Percentiles rank a stretch among this genome's conserved stretches.
Conservation (phyloP, 2,329 filamentous ascomycete species). For the Beauveria sp. region DNA sequence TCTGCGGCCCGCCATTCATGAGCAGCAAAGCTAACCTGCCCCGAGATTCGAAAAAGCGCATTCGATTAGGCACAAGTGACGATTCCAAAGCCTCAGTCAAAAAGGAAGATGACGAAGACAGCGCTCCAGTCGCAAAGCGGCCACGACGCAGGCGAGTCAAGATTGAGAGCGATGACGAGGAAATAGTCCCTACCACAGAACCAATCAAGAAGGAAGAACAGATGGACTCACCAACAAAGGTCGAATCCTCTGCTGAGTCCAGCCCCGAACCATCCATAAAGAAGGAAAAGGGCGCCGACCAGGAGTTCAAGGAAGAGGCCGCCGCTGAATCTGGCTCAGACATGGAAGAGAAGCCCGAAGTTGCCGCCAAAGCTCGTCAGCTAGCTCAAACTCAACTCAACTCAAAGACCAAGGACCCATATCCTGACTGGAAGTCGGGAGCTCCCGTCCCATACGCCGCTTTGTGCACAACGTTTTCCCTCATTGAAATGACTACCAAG, state of each 20-base stretch:
- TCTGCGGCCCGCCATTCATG: not conserved
- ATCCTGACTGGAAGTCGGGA: slow-evolving; percentile 88
- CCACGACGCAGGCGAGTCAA: slow-evolving; percentile 39
- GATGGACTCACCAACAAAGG: slow-evolving; percentile 13
- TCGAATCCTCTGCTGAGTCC: slow-evolving; percentile 13
- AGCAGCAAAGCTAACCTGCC: not conserved
- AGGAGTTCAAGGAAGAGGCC: slow-evolving; percentile 16
- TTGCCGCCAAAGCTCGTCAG: slow-evolving; percentile 67
- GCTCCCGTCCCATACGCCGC: slow-evolving; percentile 90
- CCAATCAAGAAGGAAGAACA: slow-evolving; percentile 22
- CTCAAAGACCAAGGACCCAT: slow-evolving; percentile 65
- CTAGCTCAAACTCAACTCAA: slow-evolving; percentile 73
- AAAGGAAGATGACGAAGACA: slow-evolving; percentile 45
- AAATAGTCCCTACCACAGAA: slow-evolving; percentile 25
- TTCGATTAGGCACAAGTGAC: slow-evolving; percentile 19
- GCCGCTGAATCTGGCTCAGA: slow-evolving; percentile 29
- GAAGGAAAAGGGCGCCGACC: slow-evolving; percentile 17
- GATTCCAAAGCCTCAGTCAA: slow-evolving; percentile 16
- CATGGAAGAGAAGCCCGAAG: slow-evolving; percentile 57
- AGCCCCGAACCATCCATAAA: slow-evolving; percentile 8
- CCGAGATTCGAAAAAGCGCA: slow-evolving; percentile 40
- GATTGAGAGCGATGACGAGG: slow-evolving; percentile 46
- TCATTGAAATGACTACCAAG: slow-evolving; percentile 92
- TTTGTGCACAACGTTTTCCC: slow-evolving; percentile 86
- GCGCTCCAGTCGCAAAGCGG: slow-evolving; percentile 54